These are phyloP conservation scores for Yamadazyma nakazawae DNA, from an alignment of 805 yeast genomes.

Conservation along the genomic window DNA sequence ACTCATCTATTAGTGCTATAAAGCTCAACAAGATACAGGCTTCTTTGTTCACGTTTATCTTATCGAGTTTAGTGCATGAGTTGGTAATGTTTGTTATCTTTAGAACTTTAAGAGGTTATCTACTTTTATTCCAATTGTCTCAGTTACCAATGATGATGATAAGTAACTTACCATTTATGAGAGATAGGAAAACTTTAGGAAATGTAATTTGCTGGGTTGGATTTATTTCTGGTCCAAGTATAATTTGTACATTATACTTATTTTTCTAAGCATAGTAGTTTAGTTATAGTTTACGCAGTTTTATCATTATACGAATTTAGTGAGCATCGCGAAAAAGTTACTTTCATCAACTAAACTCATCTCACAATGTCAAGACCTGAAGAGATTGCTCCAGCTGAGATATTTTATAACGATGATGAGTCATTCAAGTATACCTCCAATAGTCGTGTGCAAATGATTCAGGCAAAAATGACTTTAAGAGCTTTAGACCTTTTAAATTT, in stretches of 20 bases:
- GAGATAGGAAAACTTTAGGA: conserved; percentile 58
- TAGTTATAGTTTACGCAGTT: neutral
- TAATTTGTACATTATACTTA: conserved; percentile 80
- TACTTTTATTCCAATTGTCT: conserved; percentile 76
- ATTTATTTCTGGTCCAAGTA: conserved; percentile 82
- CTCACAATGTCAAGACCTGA: conserved; percentile 87
- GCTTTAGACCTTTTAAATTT: conserved; percentile 85
- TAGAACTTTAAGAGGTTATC: conserved; percentile 73
- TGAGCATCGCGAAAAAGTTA: conserved; percentile 4
- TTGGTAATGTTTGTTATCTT: conserved; percentile 88
- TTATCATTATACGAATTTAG: neutral
- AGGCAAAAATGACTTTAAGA: conserved; percentile 94
- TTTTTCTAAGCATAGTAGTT: conserved; percentile 49
- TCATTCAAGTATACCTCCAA: conserved; percentile 87
- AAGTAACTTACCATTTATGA: conserved; percentile 57
- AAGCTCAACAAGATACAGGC: conserved; percentile 65
- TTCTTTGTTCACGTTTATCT: conserved; percentile 69
- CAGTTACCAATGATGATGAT: conserved; percentile 79
- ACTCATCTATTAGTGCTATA: conserved; percentile 77
- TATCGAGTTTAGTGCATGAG: conserved; percentile 86
- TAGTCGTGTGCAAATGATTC: conserved; percentile 97
- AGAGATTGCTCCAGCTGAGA: conserved; percentile 93
- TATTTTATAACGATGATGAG: conserved; percentile 88
- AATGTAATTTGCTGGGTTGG: conserved; percentile 90
- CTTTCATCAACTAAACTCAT: neutral